These are phyloP conservation scores for Talaromyces atroroseus DNA, from an alignment of 2,329 filamentous ascomycete species.

Conservation along the genomic window DNA sequence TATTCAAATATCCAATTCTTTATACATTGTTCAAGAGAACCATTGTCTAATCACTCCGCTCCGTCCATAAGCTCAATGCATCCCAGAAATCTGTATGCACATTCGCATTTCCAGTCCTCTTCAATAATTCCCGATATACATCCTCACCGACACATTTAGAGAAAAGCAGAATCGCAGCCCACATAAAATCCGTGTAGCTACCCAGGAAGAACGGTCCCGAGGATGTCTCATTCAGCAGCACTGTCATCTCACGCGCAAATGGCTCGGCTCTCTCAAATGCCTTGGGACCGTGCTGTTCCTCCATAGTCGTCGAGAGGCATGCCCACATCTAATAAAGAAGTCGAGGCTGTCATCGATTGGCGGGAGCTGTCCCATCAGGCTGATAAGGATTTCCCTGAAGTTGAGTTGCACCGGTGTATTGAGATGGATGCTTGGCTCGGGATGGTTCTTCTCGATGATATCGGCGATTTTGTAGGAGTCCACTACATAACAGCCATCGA, in stretches of 20 bases:
- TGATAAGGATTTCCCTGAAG: slow-evolving; percentile 39
- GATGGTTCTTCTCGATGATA: slow-evolving; percentile 55
- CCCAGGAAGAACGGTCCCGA: slow-evolving; percentile 57
- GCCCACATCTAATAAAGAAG: slow-evolving; percentile 52
- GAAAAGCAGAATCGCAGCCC: slow-evolving; percentile 47
- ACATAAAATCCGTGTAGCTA: slow-evolving; percentile 55
- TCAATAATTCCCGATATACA: slow-evolving; percentile 35
- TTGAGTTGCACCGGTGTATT: slow-evolving; percentile 45
- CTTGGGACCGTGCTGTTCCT: slow-evolving; percentile 44
- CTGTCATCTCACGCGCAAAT: slow-evolving; percentile 30
- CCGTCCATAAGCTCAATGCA: slow-evolving; percentile 9
- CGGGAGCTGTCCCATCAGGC: slow-evolving; percentile 29
- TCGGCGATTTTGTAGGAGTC: slow-evolving; percentile 58
- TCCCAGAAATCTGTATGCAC: slow-evolving; percentile 14
- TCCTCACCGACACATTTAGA: slow-evolving; percentile 34
- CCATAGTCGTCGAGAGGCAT: slow-evolving; percentile 50
- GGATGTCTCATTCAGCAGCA: slow-evolving; percentile 49
- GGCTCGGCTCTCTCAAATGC: slow-evolving; percentile 46
- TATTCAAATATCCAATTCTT: too few species aligned
- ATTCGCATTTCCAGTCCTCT: slow-evolving; percentile 18
- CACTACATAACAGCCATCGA: slow-evolving; percentile 57
- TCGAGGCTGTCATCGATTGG: slow-evolving; percentile 43
- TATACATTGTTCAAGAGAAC: too few species aligned
- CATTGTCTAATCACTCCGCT: slow-evolving; percentile 3
- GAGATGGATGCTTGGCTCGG: slow-evolving; percentile 54